A percentile compares a stretch with the other conserved stretches of the same genome.
These are phyloP conservation scores for Pseudocercospora cruenta DNA, from an alignment of 2,329 filamentous ascomycete species.

Conservation along the genomic window DNA sequence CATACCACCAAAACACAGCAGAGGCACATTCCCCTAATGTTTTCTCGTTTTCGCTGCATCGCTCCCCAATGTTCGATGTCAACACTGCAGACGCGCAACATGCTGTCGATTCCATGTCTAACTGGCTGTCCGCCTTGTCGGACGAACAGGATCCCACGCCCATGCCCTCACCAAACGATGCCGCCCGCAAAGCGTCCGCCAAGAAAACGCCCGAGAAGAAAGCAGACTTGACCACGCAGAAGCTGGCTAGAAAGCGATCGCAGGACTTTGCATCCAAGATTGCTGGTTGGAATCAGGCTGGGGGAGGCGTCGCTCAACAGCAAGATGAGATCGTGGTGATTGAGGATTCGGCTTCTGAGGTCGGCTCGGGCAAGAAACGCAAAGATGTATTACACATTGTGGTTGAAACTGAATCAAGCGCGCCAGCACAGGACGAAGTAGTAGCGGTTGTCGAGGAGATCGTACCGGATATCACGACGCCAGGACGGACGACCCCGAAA, in stretches of 20 bases:
- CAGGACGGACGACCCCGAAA: constrained; percentile 15
- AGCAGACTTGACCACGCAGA: constrained; percentile 31
- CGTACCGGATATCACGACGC: constrained; percentile 2
- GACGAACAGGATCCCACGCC: constrained; percentile 33
- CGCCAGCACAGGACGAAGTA: constrained; percentile 12
- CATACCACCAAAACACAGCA: neutral
- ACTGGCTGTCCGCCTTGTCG: constrained; percentile 31
- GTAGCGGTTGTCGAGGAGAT: constrained; percentile 22
- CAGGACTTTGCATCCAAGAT: constrained; percentile 41
- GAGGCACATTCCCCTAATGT: neutral
- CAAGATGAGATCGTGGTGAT: constrained; percentile 33
- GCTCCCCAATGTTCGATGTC: constrained; percentile 30
- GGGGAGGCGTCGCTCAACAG: constrained; percentile 34
- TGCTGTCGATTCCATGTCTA: constrained; percentile 33
- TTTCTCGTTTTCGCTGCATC: neutral
- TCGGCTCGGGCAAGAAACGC: neutral
- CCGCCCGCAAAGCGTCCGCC: constrained; percentile 21
- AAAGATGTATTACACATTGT: constrained; percentile 25
- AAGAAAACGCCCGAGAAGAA: constrained; percentile 38
- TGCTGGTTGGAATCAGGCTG: constrained; percentile 37
- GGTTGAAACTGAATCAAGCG: constrained; percentile 26
- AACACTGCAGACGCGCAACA: constrained; percentile 27
- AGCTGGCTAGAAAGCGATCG: constrained; percentile 35
- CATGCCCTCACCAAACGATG: constrained; percentile 35
- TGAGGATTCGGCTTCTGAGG: constrained; percentile 16